Evolutionary conservation across 495 filamentous ascomycete genomes (phyloP), one percentile per base, ranked within the genome.

Genomic region (Penicillium bovifimosum): DNA sequence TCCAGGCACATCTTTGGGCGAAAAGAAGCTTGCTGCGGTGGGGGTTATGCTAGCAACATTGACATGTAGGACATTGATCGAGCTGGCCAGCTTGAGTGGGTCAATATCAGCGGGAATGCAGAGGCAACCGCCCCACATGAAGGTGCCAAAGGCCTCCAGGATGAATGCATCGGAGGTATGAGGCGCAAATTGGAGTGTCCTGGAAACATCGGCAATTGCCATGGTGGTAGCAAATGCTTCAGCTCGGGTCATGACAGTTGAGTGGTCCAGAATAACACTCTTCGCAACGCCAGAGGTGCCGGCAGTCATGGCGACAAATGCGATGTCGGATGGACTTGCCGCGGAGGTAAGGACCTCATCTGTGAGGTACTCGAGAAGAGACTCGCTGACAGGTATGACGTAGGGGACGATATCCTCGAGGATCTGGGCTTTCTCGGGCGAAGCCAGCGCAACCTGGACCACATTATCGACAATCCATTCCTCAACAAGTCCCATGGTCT

Each of bases 221-320:
- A 81, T 59, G 0, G 71, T 71, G 0, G 69, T 64, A 1, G 75
- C 76, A 38, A 83, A 80, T 2, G 68, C 65, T 9, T 52, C 50
- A 41, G 80, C 77, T 16, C 75, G 63, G 6, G 76, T 65, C n/a
- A 81, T 52, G 17, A 76, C 63, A 10, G 77, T 58, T 10, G 50
- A 28, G 43, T 77, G 74, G 9, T 70, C 64, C 2, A 75, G 63
- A 0, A 73, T 55, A 10, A 75, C 60, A 4, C 59, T 65, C 20
- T 69, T 71, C 0, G 81, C 70, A 52, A 46, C 71, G 66, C 53
- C 60, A 26, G 66, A 71, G 13, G 56, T 64, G 1, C 68, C 70
- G 32, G 77, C 76, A 1, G 82, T 84, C 54, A 78, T 85, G 11
- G 82, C 70, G n/a, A 84, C 63, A 55, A 79, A 87, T 13, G 55